Evolutionary conservation across 2,329 filamentous ascomycete genomes (phyloP), one percentile per base, ranked within the genome.

Genomic region (Rutstroemia sp.): DNA sequence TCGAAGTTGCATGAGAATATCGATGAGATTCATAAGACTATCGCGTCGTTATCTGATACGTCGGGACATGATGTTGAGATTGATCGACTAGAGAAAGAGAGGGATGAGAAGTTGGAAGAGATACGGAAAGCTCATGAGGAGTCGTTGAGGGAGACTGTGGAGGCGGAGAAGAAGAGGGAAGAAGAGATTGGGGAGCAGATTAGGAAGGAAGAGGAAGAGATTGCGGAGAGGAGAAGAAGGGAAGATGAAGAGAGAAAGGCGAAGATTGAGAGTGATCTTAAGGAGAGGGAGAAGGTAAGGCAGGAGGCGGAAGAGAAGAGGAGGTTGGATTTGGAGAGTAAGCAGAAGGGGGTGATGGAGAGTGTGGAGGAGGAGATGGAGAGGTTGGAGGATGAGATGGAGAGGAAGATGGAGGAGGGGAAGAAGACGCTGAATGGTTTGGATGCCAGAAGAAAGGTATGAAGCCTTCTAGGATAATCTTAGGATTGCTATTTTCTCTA

Each of bases 1-100:
- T 48, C 48, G 19, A 57, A 62, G n/a, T 57, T 68, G n/a, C 66
- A 66, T 48, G 46, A 50, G 6, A 68, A 67, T 46, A 66, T 68
- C 49, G 65, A 67, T 52, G 52, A 50, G 25, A 67, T 68, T 8
- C 61, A 67, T 39, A 46, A 61, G 19, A 61, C 57, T 9, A 53
- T 67, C 9, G 50, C 60, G 46, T 53, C 58, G 7, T 59, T 67
- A 9, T 62, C 61, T 6, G 62, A 65, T 25, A 62, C 63, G 3
- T 54, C 59, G 18, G 50, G 53, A 8, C 65, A 67, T 44, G 61
- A 67, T 58, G 59, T 59, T 10, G 60, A 65, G 45, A 62, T 67
- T 44, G 57, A 62, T 37, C 57, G 55, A 7, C 52, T 68, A 5
- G 58, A 64, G 5, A 39, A 21, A 16, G 62, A 66, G 25, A 49